phyloP scores from a whole-genome alignment of 495 filamentous ascomycete species.

The Podospora appendiculata region DNA sequence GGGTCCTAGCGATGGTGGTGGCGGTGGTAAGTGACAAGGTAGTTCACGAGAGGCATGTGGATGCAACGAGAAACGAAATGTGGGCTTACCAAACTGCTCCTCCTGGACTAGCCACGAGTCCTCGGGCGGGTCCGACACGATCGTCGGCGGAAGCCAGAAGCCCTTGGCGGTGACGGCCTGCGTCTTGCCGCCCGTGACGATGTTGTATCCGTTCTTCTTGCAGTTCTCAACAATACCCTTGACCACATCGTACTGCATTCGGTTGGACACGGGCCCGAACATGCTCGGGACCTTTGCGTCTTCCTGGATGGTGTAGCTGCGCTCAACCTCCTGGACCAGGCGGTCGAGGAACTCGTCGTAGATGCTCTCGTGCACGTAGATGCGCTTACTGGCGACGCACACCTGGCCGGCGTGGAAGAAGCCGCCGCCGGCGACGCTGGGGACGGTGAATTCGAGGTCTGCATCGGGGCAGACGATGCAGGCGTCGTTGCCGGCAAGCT shows the following conservation, averaged over 20 bases:
- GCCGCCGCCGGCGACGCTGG: constrained; percentile 38
- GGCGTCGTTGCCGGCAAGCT: constrained; percentile 61
- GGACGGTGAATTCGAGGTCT: constrained; percentile 52
- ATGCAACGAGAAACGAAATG: no score
- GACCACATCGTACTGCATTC: constrained; percentile 49
- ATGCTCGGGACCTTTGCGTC: constrained; percentile 33
- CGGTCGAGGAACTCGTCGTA: constrained; percentile 53
- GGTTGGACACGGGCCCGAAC: constrained; percentile 54
- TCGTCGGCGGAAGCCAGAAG: constrained; percentile 42
- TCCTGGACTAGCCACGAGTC: constrained; percentile 34
- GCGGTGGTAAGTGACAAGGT: no score
- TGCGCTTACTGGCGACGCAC: constrained; percentile 48
- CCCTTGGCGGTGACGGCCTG: constrained; percentile 22
- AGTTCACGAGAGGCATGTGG: no score
- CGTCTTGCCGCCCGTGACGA: constrained; percentile 29
- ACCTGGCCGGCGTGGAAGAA: constrained; percentile 57
- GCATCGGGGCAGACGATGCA: constrained; percentile 59
- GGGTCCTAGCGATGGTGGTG: constrained; percentile 25
- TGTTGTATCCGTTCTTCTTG: constrained; percentile 34
- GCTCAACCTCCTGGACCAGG: constrained; percentile 48
- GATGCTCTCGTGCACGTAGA: constrained; percentile 62
- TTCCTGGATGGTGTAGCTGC: constrained; percentile 37
- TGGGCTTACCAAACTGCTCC: constrained; percentile 41
- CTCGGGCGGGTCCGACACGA: constrained; percentile 41
- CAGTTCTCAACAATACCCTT: constrained; percentile 38